phyloP scores from a whole-genome alignment of 2,329 filamentous ascomycete species.

The Ophiosphaerella korrae region DNA sequence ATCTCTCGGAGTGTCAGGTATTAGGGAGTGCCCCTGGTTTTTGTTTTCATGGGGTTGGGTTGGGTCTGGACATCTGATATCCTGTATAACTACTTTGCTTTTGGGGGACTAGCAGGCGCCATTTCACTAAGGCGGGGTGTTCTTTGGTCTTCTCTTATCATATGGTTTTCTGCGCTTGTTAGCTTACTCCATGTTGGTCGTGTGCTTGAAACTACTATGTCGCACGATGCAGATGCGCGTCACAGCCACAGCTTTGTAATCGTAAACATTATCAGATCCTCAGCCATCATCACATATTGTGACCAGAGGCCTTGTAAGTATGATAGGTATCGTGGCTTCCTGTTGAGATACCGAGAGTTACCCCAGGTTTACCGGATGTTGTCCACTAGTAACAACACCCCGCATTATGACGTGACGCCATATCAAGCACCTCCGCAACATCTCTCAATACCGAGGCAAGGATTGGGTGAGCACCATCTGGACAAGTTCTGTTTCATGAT shows the following conservation, averaged over 20 bases:
- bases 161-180: background rate
- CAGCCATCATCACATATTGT: background rate
- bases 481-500: background rate
- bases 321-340: background rate
- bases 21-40: constrained; percentile 24
- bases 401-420: constrained; percentile 13
- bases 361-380: constrained; percentile 10
- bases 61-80: constrained; percentile 40
- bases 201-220: background rate
- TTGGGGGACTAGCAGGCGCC: constrained; percentile 10
- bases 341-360: constrained; percentile 11
- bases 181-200: background rate
- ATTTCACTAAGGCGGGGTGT: background rate
- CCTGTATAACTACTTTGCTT: constrained; percentile 40
- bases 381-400: constrained; percentile 8
- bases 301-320: too few species aligned
- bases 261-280: background rate
- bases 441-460: constrained; percentile 19
- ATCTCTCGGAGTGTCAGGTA: constrained; percentile 19
- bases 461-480: constrained; percentile 6
- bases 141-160: background rate
- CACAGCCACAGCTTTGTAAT: background rate
- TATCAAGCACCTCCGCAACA: background rate
- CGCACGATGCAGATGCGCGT: background rate
- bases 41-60: constrained; percentile 13